Conservation (phyloP, 2,329 filamentous ascomycete species). For the Penicillium sp. region DNA sequence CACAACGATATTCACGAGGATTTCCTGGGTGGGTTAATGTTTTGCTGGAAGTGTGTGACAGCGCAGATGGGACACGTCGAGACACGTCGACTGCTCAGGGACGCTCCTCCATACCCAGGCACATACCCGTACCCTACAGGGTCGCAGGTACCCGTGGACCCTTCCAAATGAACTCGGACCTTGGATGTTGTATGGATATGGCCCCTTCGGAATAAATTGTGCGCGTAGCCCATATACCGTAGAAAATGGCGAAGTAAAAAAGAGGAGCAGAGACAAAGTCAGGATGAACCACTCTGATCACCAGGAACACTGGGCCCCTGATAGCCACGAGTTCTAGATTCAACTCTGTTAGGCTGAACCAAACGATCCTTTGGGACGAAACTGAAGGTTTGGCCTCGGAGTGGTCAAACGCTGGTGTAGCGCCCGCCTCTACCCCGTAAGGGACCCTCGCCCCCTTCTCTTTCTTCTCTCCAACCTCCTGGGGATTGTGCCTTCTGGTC, state of each 20-base stretch:
- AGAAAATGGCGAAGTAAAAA: constrained; percentile 3
- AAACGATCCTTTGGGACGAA: background rate
- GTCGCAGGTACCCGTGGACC: background rate
- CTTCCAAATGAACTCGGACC: background rate
- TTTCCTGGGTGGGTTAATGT: background rate
- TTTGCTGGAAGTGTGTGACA: background rate
- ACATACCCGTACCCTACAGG: constrained; percentile 1
- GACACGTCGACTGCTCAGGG: background rate
- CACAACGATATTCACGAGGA: background rate
- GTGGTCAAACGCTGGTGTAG: constrained; percentile 11
- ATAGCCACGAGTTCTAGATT: background rate
- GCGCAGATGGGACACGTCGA: constrained; percentile 1
- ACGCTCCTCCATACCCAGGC: constrained; percentile 11
- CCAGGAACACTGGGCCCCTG: constrained; percentile 1
- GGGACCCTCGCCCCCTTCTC: constrained; percentile 13
- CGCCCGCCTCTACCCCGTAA: constrained; percentile 12
- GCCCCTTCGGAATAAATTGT: background rate
- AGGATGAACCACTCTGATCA: constrained; percentile 10
- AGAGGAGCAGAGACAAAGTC: background rate
- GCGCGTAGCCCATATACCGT: background rate
- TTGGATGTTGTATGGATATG: background rate
- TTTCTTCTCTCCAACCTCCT: constrained; percentile 20
- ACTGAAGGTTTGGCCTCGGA: background rate
- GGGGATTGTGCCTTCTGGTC: constrained; percentile 17
- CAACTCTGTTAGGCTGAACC: background rate